These are phyloP conservation scores for Astrothelium macrocarpum DNA, from an alignment of 495 filamentous ascomycete genomes.

Conservation along the genomic window DNA sequence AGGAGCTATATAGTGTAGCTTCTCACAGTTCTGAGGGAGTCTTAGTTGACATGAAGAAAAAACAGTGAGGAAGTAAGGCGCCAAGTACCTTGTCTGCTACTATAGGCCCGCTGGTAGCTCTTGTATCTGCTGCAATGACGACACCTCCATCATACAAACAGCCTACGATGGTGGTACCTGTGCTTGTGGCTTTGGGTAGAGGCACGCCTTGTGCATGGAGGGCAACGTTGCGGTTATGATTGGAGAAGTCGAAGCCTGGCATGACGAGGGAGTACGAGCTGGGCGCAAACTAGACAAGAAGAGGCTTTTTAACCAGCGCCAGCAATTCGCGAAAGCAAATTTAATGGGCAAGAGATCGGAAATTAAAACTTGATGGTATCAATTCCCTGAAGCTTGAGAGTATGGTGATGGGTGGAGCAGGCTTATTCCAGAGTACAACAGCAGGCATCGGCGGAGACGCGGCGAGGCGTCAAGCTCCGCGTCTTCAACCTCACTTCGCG, in stretches of 20 bases:
- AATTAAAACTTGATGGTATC: neutral
- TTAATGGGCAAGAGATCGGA: neutral
- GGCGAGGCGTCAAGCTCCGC: neutral
- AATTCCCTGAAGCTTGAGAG: neutral
- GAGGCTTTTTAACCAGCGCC: neutral
- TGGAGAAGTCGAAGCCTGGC: constrained; percentile 99
- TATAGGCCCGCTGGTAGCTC: constrained; percentile 94
- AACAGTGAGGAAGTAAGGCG: constrained; percentile 2
- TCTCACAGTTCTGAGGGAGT: constrained; percentile 81
- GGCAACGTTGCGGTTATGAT: constrained; percentile 95
- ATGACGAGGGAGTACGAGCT: constrained; percentile 38
- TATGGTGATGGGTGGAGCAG: neutral
- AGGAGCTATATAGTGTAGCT: constrained; percentile 96
- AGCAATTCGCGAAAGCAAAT: neutral
- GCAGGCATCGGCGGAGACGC: neutral
- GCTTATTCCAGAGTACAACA: neutral
- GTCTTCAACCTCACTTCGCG: neutral
- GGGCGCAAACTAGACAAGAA: neutral
- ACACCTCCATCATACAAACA: constrained; percentile 96
- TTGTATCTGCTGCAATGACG: constrained; percentile 94
- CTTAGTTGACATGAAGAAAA: neutral
- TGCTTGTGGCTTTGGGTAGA: constrained; percentile 94
- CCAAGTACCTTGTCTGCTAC: constrained; percentile 84
- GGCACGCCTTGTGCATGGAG: constrained; percentile 89
- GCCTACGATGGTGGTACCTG: constrained; percentile 98